Percentiles rank a stretch among this genome's conserved stretches.
These are phyloP conservation scores for Graphium sp. DNA, from an alignment of 2,329 filamentous ascomycete genomes.

Conservation along the genomic window DNA sequence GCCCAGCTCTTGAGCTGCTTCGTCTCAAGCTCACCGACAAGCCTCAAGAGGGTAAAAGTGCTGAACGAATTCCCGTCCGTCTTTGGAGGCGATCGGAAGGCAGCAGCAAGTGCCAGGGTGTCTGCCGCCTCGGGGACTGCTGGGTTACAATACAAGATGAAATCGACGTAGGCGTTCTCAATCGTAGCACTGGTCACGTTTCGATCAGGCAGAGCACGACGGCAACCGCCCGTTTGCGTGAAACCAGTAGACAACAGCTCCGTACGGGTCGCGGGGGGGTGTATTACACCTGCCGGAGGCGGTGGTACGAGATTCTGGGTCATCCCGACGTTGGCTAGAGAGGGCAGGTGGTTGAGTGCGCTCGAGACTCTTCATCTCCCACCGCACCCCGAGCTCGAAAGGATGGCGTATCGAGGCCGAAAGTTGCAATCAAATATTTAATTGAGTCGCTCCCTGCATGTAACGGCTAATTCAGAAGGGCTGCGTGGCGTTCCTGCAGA, in stretches of 20 bases:
- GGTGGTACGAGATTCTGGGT: not conserved
- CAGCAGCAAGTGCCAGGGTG: conserved; percentile 52
- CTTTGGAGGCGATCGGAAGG: conserved; percentile 65
- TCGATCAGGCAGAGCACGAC: conserved; percentile 40
- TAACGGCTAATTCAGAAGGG: too few species aligned
- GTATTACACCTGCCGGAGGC: conserved; percentile 1
- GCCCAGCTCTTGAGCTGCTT: conserved; percentile 91
- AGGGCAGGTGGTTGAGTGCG: too few species aligned
- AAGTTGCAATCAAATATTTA: too few species aligned
- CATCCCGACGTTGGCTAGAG: not conserved
- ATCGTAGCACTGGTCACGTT: conserved; percentile 54
- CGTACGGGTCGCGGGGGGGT: not conserved
- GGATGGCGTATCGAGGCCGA: too few species aligned
- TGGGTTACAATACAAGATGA: conserved; percentile 86
- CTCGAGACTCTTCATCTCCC: too few species aligned
- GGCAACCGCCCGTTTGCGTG: too few species aligned
- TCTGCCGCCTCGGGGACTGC: conserved; percentile 51
- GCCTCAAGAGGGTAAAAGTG: conserved; percentile 57
- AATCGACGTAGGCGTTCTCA: conserved; percentile 67
- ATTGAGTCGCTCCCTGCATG: too few species aligned
- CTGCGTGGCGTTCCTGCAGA: too few species aligned
- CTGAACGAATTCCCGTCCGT: conserved; percentile 80
- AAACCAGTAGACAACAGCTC: too few species aligned
- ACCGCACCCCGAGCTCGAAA: too few species aligned
- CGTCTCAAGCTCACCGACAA: conserved; percentile 61